Percentiles rank a stretch among this genome's conserved stretches.
Evolutionary conservation across 2,329 filamentous ascomycete genomes (phyloP).

Genomic region (Aspergillus pseudoviridinutans): DNA sequence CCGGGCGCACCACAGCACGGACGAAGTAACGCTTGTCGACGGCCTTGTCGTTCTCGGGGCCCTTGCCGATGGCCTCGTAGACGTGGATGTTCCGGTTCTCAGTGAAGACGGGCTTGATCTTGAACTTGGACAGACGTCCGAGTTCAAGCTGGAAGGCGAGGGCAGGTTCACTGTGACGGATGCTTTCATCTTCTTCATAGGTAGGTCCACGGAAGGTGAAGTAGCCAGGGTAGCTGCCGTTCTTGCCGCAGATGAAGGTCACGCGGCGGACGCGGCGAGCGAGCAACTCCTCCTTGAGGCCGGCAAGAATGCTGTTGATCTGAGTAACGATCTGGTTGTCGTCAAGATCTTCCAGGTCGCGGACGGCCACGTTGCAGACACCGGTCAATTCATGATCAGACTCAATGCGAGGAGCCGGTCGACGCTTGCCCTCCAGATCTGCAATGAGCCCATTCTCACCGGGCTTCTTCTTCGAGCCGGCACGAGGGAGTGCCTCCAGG

Average conservation of each 20-base stretch:
- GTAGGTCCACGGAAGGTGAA: slow-evolving; percentile 94
- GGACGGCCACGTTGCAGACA: slow-evolving; percentile 87
- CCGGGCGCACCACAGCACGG: slow-evolving; percentile 88
- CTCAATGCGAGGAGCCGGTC: slow-evolving; percentile 52
- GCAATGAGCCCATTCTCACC: slow-evolving; percentile 60
- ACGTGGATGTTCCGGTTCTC: slow-evolving; percentile 99
- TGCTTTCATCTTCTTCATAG: slow-evolving; percentile 89
- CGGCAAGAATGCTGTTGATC: slow-evolving; percentile 70
- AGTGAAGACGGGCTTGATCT: slow-evolving; percentile 96
- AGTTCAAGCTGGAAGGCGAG: slow-evolving; percentile 98
- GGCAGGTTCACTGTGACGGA: slow-evolving; percentile 94
- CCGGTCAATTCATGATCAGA: slow-evolving; percentile 76
- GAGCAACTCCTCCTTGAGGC: slow-evolving; percentile 79
- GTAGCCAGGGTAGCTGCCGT: slow-evolving; percentile 93
- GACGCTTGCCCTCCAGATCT: slow-evolving; percentile 70
- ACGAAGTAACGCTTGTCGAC: slow-evolving; percentile 90
- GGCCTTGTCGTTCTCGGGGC: slow-evolving; percentile 74
- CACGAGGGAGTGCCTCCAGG: slow-evolving; percentile 72
- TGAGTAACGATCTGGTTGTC: slow-evolving; percentile 76
- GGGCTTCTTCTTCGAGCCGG: slow-evolving; percentile 53
- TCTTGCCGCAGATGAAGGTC: slow-evolving; percentile 93
- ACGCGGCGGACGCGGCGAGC: slow-evolving; percentile 79
- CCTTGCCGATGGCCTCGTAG: slow-evolving; percentile 94
- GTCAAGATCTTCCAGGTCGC: slow-evolving; percentile 77
- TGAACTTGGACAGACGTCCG: slow-evolving; percentile 89